Conservation (phyloP, 352 stramenopile genomes). For the Aphanomyces stellatus region DNA sequence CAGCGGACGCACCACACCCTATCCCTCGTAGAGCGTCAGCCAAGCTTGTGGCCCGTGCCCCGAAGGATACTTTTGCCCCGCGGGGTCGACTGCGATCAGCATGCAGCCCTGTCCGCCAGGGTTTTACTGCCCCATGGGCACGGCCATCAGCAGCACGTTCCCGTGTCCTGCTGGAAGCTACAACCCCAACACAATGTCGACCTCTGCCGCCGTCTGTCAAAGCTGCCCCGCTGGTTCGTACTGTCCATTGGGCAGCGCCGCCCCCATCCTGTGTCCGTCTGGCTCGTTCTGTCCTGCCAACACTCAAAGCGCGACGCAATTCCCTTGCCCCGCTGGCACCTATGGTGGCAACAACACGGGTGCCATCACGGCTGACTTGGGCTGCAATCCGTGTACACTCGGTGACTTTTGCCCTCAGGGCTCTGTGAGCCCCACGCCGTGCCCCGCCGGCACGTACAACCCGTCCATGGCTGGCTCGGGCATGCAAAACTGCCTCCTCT, state of each 20-base stretch:
- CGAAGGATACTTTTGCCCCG: slow-evolving; percentile 70
- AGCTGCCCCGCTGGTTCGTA: slow-evolving; percentile 55
- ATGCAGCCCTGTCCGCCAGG: slow-evolving; percentile 50
- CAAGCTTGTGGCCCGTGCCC: slow-evolving; percentile 68
- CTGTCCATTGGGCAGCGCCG: slow-evolving; percentile 39
- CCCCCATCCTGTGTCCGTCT: slow-evolving; percentile 46
- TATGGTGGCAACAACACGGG: slow-evolving; percentile 63
- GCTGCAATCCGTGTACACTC: slow-evolving; percentile 46
- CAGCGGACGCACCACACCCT: background rate
- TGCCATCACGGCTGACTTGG: slow-evolving; percentile 33
- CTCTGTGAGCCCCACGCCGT: slow-evolving; percentile 55
- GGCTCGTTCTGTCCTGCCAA: slow-evolving; percentile 80
- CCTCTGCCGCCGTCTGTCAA: slow-evolving; percentile 39
- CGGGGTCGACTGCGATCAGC: slow-evolving; percentile 56
- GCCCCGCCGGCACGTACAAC: slow-evolving; percentile 73
- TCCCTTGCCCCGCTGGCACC: slow-evolving; percentile 80
- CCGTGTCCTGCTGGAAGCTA: slow-evolving; percentile 84
- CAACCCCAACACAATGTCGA: slow-evolving; percentile 46
- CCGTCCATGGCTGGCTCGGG: slow-evolving; percentile 34
- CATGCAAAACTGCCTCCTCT: slow-evolving; percentile 52
- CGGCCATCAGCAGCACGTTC: slow-evolving; percentile 51
- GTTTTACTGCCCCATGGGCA: slow-evolving; percentile 63
- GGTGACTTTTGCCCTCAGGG: slow-evolving; percentile 81
- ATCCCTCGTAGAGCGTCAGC: slow-evolving; percentile 47
- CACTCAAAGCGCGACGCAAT: slow-evolving; percentile 53